Conservation (phyloP, 1,284 basidiomycete genomes). For the Schizophyllum amplum region DNA sequence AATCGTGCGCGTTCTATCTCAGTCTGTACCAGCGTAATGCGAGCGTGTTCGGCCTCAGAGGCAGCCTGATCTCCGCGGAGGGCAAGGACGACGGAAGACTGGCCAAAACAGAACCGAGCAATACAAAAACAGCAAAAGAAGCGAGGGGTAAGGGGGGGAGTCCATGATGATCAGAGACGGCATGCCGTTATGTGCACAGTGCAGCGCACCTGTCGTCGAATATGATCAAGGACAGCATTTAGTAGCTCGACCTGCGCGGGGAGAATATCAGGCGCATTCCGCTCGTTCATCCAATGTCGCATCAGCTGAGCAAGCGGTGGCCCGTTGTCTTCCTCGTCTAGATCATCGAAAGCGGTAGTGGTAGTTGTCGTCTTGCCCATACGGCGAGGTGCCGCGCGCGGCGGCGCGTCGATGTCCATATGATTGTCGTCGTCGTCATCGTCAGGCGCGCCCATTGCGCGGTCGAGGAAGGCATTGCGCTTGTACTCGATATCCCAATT, state of each 20-base stretch:
- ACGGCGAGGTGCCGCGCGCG: neutral
- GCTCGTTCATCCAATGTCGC: slow-evolving; percentile 80
- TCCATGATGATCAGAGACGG: slow-evolving; percentile 13
- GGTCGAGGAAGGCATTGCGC: neutral
- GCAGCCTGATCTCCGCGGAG: slow-evolving; percentile 72
- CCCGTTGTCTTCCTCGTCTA: slow-evolving; percentile 10
- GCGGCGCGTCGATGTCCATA: neutral
- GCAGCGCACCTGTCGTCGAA: slow-evolving; percentile 76
- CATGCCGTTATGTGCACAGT: slow-evolving; percentile 7
- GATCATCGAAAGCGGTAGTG: neutral
- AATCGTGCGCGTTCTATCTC: slow-evolving; percentile 92
- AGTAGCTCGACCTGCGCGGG: slow-evolving; percentile 71
- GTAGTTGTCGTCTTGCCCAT: neutral
- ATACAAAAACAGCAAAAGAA: too few species aligned
- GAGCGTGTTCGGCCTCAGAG: slow-evolving; percentile 85
- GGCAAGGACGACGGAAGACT: slow-evolving; percentile 59
- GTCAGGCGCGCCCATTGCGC: neutral
- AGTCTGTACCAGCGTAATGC: slow-evolving; percentile 85
- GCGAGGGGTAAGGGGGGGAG: neutral
- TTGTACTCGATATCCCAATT: neutral
- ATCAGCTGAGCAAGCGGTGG: slow-evolving; percentile 57
- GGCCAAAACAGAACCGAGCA: slow-evolving; percentile 5
- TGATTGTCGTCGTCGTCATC: neutral
- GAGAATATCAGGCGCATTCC: slow-evolving; percentile 76
- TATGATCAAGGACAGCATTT: slow-evolving; percentile 67